phyloP scores from a whole-genome alignment of 768 basidiomycete genomes.

The Lactifluus subvellereus region DNA sequence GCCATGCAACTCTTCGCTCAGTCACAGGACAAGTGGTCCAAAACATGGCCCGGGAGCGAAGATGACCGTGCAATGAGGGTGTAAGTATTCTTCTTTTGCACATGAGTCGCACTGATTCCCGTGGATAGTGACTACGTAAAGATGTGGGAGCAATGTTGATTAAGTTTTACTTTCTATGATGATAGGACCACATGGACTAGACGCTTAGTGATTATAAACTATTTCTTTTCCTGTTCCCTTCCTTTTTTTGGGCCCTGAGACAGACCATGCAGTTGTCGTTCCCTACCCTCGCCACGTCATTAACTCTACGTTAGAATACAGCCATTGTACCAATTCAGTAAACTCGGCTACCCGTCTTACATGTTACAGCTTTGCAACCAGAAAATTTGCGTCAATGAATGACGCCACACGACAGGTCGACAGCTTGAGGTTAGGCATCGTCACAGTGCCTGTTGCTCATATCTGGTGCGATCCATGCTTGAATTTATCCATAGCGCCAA shows the following conservation, averaged over 20 bases:
- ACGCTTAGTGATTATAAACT: neutral
- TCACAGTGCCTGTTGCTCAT: neutral
- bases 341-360: neutral
- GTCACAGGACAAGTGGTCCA: constrained; percentile 57
- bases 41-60: constrained; percentile 63
- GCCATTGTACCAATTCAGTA: constrained; percentile 2
- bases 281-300: neutral
- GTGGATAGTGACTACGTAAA: constrained; percentile 22
- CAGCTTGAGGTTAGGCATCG: neutral
- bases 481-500: neutral
- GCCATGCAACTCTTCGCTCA: constrained; percentile 66
- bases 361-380: neutral
- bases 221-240: neutral
- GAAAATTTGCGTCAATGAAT: neutral
- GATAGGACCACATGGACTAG: neutral
- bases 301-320: neutral
- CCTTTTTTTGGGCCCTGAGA: neutral
- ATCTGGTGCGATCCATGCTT: neutral
- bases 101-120: neutral
- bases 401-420: neutral
- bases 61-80: constrained; percentile 65
- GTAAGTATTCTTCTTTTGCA: constrained; percentile 36
- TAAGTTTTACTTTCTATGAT: neutral
- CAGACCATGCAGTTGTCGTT: neutral
- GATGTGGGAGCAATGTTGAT: constrained; percentile 24